Conservation (phyloP, 495 filamentous ascomycete genomes). For the Melanomma pulvis-pyrius region DNA sequence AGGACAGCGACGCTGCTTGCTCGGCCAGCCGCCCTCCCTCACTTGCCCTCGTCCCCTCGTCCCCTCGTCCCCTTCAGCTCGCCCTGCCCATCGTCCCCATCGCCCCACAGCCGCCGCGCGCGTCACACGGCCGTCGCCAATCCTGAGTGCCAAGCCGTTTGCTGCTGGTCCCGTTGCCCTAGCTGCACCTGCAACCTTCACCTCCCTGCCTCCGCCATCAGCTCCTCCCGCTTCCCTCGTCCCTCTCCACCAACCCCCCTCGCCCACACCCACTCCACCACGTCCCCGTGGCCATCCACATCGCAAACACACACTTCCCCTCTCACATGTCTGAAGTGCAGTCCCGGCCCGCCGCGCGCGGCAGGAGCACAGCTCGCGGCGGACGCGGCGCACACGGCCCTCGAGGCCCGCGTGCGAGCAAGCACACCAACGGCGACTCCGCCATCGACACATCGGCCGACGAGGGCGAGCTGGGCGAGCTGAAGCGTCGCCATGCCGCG, state of each 20-base stretch:
- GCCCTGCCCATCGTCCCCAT: conserved; percentile 7
- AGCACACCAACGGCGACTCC: conserved; percentile 70
- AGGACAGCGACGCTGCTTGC: background rate
- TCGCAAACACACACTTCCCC: background rate
- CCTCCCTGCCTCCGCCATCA: conserved; percentile 17
- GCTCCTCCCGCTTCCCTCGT: background rate
- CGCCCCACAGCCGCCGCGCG: background rate
- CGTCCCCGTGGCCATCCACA: conserved; percentile 1
- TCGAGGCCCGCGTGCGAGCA: conserved; percentile 62
- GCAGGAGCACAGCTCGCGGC: conserved; percentile 79
- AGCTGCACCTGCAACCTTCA: conserved; percentile 18
- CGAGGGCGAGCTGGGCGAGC: conserved; percentile 84
- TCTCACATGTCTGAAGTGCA: conserved; percentile 88
- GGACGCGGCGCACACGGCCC: conserved; percentile 74
- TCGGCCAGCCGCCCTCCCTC: too few relatives aligned
- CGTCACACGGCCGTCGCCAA: background rate
- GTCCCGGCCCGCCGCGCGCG: conserved; percentile 75
- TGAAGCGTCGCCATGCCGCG: conserved; percentile 82
- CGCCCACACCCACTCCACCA: conserved; percentile 18
- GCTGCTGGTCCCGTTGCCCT: too few relatives aligned
- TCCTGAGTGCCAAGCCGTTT: conserved; percentile 27
- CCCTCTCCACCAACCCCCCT: background rate
- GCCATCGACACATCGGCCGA: conserved; percentile 67
- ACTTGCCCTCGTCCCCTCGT: background rate
- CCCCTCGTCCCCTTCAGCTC: background rate